Evolutionary conservation across 2,329 filamentous ascomycete species (phyloP), one percentile per base, ranked within the genome.

Genomic region (Monilinia vaccinii-corymbosi): DNA sequence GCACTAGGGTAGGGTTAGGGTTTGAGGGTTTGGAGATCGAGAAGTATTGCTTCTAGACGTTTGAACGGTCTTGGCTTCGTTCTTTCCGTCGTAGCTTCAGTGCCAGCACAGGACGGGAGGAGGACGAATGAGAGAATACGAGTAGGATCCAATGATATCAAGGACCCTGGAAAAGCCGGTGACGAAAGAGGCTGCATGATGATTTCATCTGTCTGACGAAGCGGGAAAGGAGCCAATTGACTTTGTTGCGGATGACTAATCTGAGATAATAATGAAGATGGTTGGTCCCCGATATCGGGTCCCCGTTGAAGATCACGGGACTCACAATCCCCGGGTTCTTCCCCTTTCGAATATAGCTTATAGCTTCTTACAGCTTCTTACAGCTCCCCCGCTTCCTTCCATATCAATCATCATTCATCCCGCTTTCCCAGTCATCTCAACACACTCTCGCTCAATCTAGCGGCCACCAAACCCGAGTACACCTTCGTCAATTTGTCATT

Each of bases 401-500:
- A 14, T 52, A 16, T 28, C 36, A 11, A 28, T 34, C 49, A 40
- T 40, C n/a, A n/a, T n/a, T n/a, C n/a, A n/a, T 36, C 11, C 52
- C 57, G 23, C n/a, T 42, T 53, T 23, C 50, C 50, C 50, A 52
- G 50, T 36, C 45, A 50, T 60, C 38, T 10, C 46, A 45, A 34
- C n/a, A n/a, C n/a, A n/a, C n/a, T n/a, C n/a, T n/a, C 10, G 13
- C 40, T 53, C 28, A 38, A 16, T 38, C 34, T 23, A 18, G 14
- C 60, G 31, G 50, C 53, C 51, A 53, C 61, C 7, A 50, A 55
- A 47, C 23, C 56, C 36, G n/a, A 52, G 25, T 50, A 50, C 11
- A 49, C 48, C n/a, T 65, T 64, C 32, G 52, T 56, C 21, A 46
- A 64, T 68, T 67, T 61, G 62, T 64, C 4, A 62, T 68, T 31